Base-by-base conservation (phyloP, 1,139 yeast species). In the Geotrichum aggregatum region DNA sequence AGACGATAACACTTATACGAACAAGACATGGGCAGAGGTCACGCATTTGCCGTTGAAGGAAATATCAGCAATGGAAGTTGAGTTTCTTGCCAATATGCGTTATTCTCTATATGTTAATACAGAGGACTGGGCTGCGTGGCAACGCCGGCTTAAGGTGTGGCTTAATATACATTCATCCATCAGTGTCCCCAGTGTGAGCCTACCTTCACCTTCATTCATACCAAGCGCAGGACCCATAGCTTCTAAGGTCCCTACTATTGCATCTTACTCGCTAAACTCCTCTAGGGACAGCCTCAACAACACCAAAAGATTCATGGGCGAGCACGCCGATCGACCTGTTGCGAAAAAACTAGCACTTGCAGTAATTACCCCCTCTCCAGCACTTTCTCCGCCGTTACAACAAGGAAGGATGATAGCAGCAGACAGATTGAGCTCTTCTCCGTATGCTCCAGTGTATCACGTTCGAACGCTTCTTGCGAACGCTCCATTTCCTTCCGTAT, bases 1-100 rank as follows among this genome's bases (percentile, higher is more conserved):
- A 62, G 97, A 91, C 69, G 98, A 91, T 71, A 87, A 88, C 67
- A 89, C 96, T 35, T 91, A 88, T 66, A 87, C 95, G 57, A 89
- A 89, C 71, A 79, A 81, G 65, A 86, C 96, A 1, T 91, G 97
- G 98, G 79, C 92, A 24, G 92, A 87, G 49, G 95, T 96, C 41
- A 85, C 96, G 11, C 88, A 89, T 39, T 76, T 91, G 59, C 72
- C 78, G 11, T 72, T 85, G 52, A 61, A 64, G 3, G 72, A 76
- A 42, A 76, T 91, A 55, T 85, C 86, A 64, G 69, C 72, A 34
- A 76, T 80, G 69, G 98, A 91, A 71, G 78, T 64, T 31, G 73
- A 70, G 60, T 70, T 71, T 50, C 61, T 71, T 24, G 54, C 59
- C 11, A 65, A 65, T 43, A 59, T 71, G 56, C 49, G 63, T 16